Evolutionary conservation across 306 rosid species (phyloP).

Genomic region (Phaseolus lunatus): DNA sequence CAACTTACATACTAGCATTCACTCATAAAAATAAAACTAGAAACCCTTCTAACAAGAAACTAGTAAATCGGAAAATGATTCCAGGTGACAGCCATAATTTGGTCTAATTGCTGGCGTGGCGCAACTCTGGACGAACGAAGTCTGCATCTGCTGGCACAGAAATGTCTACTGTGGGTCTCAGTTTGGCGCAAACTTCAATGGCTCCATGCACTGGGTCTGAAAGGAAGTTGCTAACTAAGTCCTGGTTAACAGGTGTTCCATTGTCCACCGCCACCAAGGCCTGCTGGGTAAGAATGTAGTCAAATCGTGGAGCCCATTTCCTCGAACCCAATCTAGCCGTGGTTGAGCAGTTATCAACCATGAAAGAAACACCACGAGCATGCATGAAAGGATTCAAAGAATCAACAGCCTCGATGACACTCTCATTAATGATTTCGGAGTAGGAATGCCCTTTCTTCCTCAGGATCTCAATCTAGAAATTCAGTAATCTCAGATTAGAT

Average conservation of each 20-base stretch:
- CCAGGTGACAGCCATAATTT: background rate
- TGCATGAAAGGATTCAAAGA: conserved; percentile 99
- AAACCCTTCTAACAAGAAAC: conserved; percentile 18
- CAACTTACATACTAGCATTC: conserved; percentile 39
- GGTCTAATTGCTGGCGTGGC: conserved; percentile 62
- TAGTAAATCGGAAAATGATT: conserved; percentile 15
- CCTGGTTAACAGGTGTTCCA: conserved; percentile 70
- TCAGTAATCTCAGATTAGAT: background rate
- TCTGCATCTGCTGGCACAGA: conserved; percentile 92
- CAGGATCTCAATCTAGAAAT: conserved; percentile 81
- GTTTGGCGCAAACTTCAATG: conserved; percentile 83
- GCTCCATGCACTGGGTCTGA: conserved; percentile 97
- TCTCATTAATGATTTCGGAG: conserved; percentile 95
- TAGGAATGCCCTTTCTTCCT: conserved; percentile 98
- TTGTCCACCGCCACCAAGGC: conserved; percentile 93
- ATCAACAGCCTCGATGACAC: conserved; percentile 94
- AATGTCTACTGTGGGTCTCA: conserved; percentile 94
- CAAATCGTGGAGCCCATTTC: conserved; percentile 99
- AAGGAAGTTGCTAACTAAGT: conserved; percentile 89
- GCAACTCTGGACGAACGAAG: conserved; percentile 95
- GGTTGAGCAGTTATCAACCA: conserved; percentile 98
- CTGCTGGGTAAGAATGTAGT: conserved; percentile 88
- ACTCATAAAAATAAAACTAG: conserved; percentile 29
- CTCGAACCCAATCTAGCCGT: conserved; percentile 99
- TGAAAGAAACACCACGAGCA: conserved; percentile 97